Conservation (phyloP, 352 stramenopile species). For the Globisporangium nunn region DNA sequence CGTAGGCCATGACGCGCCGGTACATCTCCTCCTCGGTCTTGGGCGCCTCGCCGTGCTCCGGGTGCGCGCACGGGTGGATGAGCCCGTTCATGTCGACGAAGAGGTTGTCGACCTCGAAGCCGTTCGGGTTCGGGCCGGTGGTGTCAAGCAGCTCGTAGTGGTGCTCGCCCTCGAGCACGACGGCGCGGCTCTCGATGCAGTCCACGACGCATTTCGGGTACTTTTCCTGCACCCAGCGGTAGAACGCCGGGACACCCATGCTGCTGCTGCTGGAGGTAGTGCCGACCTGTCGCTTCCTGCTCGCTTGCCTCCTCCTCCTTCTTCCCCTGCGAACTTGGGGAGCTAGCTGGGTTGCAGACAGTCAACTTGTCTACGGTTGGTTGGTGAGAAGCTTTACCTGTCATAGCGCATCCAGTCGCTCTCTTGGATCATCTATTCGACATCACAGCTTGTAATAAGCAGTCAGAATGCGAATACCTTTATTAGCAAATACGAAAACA, state of each 20-base stretch:
- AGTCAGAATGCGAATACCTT: no score
- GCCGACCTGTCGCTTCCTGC: no score
- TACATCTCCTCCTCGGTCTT: neutral
- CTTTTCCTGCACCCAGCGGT: constrained; percentile 98
- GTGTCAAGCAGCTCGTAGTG: constrained; percentile 79
- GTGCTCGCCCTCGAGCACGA: constrained; percentile 73
- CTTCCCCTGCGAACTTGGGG: no score
- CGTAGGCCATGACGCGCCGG: constrained; percentile 78
- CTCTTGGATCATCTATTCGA: no score
- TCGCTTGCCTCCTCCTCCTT: no score
- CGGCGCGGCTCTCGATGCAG: constrained; percentile 61
- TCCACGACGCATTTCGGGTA: constrained; percentile 98
- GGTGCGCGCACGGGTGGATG: constrained; percentile 98
- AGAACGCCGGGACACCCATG: constrained; percentile 99
- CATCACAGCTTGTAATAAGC: no score
- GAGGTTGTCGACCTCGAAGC: constrained; percentile 96
- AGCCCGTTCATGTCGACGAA: constrained; percentile 99
- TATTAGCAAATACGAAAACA: no score
- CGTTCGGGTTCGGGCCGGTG: constrained; percentile 89
- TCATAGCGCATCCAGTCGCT: no score
- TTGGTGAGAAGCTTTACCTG: no score
- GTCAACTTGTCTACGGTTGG: no score
- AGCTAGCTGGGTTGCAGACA: no score
- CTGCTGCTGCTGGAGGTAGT: neutral
- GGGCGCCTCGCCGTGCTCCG: constrained; percentile 81